Conservation (phyloP, 2,329 filamentous ascomycete species). For the Hirsutella minnesotensis region DNA sequence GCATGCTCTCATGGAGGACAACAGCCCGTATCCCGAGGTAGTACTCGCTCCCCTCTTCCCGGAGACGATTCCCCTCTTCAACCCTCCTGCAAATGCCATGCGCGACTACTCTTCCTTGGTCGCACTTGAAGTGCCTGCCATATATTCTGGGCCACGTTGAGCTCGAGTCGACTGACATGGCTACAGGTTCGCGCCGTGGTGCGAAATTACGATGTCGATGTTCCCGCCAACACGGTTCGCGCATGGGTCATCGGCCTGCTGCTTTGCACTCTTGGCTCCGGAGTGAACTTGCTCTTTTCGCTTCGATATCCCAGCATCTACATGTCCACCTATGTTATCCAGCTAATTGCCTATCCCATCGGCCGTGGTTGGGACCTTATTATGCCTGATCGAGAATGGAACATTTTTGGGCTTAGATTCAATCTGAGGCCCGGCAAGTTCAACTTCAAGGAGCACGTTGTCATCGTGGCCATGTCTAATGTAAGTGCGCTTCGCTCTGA, state of each 20-base stretch:
- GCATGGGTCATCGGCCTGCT: slow-evolving; percentile 52
- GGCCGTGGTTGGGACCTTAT: slow-evolving; percentile 42
- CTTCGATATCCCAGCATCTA: slow-evolving; percentile 46
- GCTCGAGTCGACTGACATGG: background rate
- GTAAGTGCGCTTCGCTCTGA: slow-evolving; percentile 23
- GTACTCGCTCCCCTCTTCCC: slow-evolving; percentile 5
- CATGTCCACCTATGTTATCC: slow-evolving; percentile 50
- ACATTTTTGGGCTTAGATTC: slow-evolving; percentile 39
- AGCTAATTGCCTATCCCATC: slow-evolving; percentile 49
- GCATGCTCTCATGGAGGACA: slow-evolving; percentile 47
- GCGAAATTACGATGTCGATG: slow-evolving; percentile 50
- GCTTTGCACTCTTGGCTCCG: slow-evolving; percentile 50
- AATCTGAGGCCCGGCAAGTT: slow-evolving; percentile 46
- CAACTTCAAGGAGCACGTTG: slow-evolving; percentile 50
- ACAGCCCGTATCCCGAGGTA: slow-evolving; percentile 57
- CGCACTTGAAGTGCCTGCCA: too few relatives aligned
- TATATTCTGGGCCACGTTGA: background rate
- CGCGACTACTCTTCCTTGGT: too few relatives aligned
- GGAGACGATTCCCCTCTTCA: background rate
- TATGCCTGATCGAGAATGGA: slow-evolving; percentile 40
- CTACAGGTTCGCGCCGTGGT: slow-evolving; percentile 51
- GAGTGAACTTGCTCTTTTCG: slow-evolving; percentile 49
- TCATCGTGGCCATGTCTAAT: slow-evolving; percentile 54
- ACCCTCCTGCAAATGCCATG: too few relatives aligned
- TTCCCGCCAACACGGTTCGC: slow-evolving; percentile 52